A percentile compares a stretch with the other conserved stretches of the same genome.
Evolutionary conservation across 1,284 basidiomycete genomes (phyloP).

Genomic region (Malassezia nana): DNA sequence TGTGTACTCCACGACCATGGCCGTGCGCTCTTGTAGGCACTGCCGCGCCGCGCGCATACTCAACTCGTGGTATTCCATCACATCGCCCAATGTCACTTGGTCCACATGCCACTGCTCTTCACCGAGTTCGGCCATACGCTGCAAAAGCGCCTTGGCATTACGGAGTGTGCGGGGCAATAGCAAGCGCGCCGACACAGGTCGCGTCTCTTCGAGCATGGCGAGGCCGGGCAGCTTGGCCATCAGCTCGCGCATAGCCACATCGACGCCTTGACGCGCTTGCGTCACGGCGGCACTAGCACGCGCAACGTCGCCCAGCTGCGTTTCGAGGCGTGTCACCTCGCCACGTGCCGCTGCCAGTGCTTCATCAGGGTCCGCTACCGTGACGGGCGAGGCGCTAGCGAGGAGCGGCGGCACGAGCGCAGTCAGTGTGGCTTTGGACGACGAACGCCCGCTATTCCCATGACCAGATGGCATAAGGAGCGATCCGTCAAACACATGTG

Average conservation of each 20-base stretch:
- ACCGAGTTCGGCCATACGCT: background rate
- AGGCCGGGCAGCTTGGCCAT: conserved; percentile 10
- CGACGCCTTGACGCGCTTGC: conserved; percentile 4
- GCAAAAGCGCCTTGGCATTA: background rate
- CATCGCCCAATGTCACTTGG: conserved; percentile 26
- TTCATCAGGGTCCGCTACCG: conserved; percentile 8
- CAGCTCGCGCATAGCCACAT: conserved; percentile 11
- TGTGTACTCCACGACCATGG: conserved; percentile 39
- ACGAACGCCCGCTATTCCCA: background rate
- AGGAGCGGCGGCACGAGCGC: conserved; percentile 2
- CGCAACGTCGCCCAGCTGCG: conserved; percentile 8
- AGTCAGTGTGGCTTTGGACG: background rate
- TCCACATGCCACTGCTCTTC: conserved; percentile 4
- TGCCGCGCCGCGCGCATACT: conserved; percentile 38
- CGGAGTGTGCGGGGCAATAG: conserved; percentile 10
- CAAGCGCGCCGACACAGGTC: background rate
- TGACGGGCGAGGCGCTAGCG: background rate
- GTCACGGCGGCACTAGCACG: conserved; percentile 3
- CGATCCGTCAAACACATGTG: conserved; percentile 10
- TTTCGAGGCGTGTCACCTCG: conserved; percentile 14
- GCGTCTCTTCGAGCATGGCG: conserved; percentile 14
- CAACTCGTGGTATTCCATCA: conserved; percentile 35
- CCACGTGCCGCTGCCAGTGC: conserved; percentile 2
- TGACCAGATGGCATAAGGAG: too few relatives aligned
- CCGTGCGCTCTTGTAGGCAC: conserved; percentile 35